These are phyloP conservation scores for Cavenderia fasciculata DNA, from an alignment of 78 protist species.

Conservation along the genomic window DNA sequence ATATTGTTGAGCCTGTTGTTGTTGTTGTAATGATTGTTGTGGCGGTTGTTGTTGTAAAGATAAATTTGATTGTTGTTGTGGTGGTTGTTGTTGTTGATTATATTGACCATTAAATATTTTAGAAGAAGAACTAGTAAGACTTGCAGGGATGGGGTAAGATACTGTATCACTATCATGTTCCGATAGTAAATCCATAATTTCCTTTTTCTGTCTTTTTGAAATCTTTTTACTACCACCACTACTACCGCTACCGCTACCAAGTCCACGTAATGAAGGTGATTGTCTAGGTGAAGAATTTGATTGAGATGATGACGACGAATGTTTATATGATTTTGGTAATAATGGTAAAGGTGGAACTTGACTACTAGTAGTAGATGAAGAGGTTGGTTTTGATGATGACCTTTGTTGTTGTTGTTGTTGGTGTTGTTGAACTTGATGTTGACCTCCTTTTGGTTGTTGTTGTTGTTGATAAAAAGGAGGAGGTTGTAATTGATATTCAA, in stretches of 20 bases:
- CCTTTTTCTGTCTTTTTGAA: slow-evolving; percentile 29
- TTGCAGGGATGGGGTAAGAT: neutral
- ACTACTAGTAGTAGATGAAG: neutral
- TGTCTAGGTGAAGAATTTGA: slow-evolving; percentile 3
- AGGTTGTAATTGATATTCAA: neutral
- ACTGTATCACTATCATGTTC: slow-evolving; percentile 37
- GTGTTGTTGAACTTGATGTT: neutral
- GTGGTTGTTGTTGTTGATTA: neutral
- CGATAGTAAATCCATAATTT: slow-evolving; percentile 19
- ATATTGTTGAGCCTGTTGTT: neutral
- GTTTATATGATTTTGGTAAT: neutral
- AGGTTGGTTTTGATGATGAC: neutral
- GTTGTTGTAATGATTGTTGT: neutral
- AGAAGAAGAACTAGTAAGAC: neutral
- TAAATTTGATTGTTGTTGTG: neutral
- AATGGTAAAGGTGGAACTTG: neutral
- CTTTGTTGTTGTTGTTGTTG: neutral
- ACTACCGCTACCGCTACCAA: neutral
- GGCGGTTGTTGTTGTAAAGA: neutral
- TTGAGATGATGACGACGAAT: no score
- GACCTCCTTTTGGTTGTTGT: neutral
- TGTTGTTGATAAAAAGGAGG: neutral
- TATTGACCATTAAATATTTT: neutral
- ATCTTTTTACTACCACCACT: neutral
- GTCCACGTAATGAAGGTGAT: neutral